Percentiles rank a stretch among this genome's conserved stretches.
These are phyloP conservation scores for Vigna unguiculata DNA, from an alignment of 306 rosid genomes.

Conservation along the genomic window DNA sequence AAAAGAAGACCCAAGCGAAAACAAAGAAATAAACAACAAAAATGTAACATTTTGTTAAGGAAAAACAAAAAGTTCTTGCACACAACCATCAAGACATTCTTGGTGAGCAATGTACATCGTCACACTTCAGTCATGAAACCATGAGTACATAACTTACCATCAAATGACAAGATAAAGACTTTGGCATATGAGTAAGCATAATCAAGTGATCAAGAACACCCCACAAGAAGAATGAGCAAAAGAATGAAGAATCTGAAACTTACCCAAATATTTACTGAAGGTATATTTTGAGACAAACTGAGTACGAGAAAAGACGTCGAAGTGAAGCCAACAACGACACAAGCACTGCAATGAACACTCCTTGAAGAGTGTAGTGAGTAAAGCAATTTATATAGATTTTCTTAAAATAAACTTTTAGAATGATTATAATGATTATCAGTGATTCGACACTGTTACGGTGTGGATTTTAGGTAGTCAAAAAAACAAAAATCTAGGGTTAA, in stretches of 20 bases:
- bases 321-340: constrained; percentile 30
- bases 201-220: background rate
- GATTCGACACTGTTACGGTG: too few relatives aligned
- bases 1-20: background rate
- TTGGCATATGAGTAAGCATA: background rate
- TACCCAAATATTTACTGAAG: background rate
- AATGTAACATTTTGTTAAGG: background rate
- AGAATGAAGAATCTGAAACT: background rate
- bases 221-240: background rate
- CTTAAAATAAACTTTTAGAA: background rate
- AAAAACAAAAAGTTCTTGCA: background rate
- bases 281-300: too few relatives aligned
- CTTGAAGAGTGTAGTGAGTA: background rate
- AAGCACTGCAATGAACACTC: background rate
- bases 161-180: background rate
- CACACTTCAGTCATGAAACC: background rate
- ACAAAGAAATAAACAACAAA: background rate
- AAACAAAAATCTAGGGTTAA: too few relatives aligned
- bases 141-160: background rate
- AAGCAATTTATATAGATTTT: background rate
- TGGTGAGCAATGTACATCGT: background rate
- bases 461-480: too few relatives aligned
- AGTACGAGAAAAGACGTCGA: too few relatives aligned
- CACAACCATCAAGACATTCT: background rate
- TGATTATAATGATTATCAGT: too few relatives aligned